Conservation (phyloP, 768 basidiomycete genomes). For the Boletus rubescentipes region DNA sequence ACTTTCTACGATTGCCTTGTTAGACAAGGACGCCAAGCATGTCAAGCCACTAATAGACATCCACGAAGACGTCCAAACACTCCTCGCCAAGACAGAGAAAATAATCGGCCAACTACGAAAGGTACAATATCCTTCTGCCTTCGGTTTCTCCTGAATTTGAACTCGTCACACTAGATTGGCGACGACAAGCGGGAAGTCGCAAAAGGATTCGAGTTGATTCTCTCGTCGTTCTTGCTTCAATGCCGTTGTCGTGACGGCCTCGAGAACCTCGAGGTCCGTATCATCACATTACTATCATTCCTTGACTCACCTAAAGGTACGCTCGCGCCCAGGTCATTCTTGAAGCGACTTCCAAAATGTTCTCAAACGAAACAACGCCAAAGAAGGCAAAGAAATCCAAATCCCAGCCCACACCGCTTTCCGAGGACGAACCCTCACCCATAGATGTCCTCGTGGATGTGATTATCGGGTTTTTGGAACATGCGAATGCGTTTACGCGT, state of each 20-base stretch:
- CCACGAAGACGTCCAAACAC: slow-evolving; percentile 53
- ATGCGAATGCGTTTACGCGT: slow-evolving; percentile 76
- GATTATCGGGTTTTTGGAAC: slow-evolving; percentile 89
- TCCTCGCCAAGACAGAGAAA: slow-evolving; percentile 47
- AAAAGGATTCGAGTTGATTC: slow-evolving; percentile 67
- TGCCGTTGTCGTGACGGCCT: slow-evolving; percentile 66
- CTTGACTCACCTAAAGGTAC: not conserved
- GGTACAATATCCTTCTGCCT: slow-evolving; percentile 31
- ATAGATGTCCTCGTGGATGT: slow-evolving; percentile 85
- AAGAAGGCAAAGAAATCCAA: slow-evolving; percentile 44
- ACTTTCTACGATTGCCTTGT: slow-evolving; percentile 48
- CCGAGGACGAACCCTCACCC: slow-evolving; percentile 47
- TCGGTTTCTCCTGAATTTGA: not conserved
- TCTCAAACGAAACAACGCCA: slow-evolving; percentile 36
- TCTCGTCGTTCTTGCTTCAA: slow-evolving; percentile 69
- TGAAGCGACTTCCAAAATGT: slow-evolving; percentile 58
- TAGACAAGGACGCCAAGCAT: slow-evolving; percentile 73
- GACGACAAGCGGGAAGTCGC: slow-evolving; percentile 33
- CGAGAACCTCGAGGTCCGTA: slow-evolving; percentile 61
- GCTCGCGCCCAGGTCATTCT: slow-evolving; percentile 51
- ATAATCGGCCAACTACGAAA: slow-evolving; percentile 42
- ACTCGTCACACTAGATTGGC: slow-evolving; percentile 6
- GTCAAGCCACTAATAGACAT: slow-evolving; percentile 48
- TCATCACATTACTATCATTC: not conserved
- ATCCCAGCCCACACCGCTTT: slow-evolving; percentile 1